Evolutionary conservation across 441 rosid genomes (phyloP).

Genomic region (Manihot esculenta): DNA sequence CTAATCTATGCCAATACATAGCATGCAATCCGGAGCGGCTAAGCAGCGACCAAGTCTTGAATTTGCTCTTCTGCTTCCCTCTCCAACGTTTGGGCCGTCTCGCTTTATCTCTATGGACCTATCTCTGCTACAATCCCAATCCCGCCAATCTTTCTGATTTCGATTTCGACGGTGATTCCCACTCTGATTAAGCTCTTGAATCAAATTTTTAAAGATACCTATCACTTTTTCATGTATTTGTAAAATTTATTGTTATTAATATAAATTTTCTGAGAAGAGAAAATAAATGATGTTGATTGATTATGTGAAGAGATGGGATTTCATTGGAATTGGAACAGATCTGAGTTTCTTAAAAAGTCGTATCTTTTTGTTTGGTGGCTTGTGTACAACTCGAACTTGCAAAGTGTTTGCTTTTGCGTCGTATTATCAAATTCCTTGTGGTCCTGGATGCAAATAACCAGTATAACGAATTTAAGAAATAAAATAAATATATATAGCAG

Average conservation of each 20-base stretch:
- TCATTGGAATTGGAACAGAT: neutral
- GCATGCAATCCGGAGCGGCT: slow-evolving; percentile 85
- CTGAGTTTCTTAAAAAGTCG: neutral
- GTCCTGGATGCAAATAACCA: too few species aligned
- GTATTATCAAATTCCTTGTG: too few species aligned
- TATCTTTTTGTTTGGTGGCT: too few species aligned
- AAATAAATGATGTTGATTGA: neutral
- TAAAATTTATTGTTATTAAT: too few species aligned
- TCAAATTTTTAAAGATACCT: too few species aligned
- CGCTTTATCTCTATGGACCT: slow-evolving; percentile 50
- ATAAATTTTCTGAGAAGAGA: neutral
- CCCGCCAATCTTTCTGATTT: slow-evolving; percentile 22
- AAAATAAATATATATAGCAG: too few species aligned
- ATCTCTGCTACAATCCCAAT: slow-evolving; percentile 52
- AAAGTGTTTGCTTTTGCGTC: too few species aligned
- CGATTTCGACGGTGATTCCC: slow-evolving; percentile 29
- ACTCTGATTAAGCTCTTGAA: slow-evolving; percentile 41
- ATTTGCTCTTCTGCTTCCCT: slow-evolving; percentile 63
- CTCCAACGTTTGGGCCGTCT: slow-evolving; percentile 57
- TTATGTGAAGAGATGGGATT: neutral
- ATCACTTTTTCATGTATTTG: too few species aligned
- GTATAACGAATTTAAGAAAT: too few species aligned
- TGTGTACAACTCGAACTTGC: too few species aligned
- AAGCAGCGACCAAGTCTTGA: slow-evolving; percentile 57
- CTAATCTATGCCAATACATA: slow-evolving; percentile 70